Conservation (phyloP, 371 early-diverging fungal genomes). For the Coemansia sp. region DNA sequence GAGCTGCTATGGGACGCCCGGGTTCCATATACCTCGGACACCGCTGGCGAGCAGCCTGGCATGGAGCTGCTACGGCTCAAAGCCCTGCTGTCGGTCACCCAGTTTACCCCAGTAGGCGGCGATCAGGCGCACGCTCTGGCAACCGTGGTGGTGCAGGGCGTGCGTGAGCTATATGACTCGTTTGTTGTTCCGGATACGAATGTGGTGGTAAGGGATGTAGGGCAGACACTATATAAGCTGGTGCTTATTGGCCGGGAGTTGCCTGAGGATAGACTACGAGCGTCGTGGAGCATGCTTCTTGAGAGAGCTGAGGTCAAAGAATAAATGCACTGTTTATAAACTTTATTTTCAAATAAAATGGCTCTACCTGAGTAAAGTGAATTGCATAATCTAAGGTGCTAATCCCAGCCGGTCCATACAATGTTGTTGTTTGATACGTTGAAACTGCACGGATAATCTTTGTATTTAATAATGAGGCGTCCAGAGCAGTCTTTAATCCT, state of each 20-base stretch:
- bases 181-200: conserved; percentile 59
- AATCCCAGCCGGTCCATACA: no score
- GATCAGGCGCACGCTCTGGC: conserved; percentile 31
- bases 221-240: conserved; percentile 51
- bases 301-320: neutral
- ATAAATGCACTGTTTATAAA: no score
- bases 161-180: conserved; percentile 89
- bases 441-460: no score
- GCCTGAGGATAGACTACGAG: conserved; percentile 50
- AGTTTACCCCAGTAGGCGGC: conserved; percentile 42
- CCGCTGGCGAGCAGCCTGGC: conserved; percentile 6
- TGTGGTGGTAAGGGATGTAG: conserved; percentile 36
- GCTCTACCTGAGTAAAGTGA: no score
- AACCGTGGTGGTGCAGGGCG: conserved; percentile 78
- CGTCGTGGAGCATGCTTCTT: conserved; percentile 48
- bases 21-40: conserved; percentile 51
- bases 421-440: no score
- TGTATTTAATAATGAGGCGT: no score
- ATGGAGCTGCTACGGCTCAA: conserved; percentile 80
- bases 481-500: no score
- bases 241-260: conserved; percentile 72
- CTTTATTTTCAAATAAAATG: no score
- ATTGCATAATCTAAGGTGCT: no score
- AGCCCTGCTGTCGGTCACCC: conserved; percentile 65
- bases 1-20: conserved; percentile 82